Evolutionary conservation across 139 green algal species (phyloP).

Genomic region (Closterium sp.): DNA sequence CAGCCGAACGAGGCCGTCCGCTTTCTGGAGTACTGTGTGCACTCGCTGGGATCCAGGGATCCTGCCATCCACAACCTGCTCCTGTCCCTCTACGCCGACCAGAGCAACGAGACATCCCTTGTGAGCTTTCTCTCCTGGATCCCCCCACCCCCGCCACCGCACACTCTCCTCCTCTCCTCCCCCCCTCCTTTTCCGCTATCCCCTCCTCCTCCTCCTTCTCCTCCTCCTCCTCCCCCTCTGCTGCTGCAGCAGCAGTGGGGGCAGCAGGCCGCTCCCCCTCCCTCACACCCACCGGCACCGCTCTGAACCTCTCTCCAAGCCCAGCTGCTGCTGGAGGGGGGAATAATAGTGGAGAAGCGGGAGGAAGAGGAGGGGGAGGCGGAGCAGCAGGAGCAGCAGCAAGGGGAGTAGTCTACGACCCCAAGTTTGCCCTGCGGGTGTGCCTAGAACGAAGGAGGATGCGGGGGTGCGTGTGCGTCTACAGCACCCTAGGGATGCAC

Average conservation of each 20-base stretch:
- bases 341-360: neutral
- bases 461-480: conserved; percentile 73
- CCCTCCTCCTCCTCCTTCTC: conserved; percentile 25
- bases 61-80: conserved; percentile 67
- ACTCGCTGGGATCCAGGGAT: conserved; percentile 60
- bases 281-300: neutral
- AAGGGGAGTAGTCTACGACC: conserved; percentile 65
- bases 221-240: conserved; percentile 7
- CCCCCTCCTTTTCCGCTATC: conserved; percentile 14
- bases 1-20: conserved; percentile 53
- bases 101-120: neutral
- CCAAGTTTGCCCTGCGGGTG: conserved; percentile 79
- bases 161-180: conserved; percentile 19
- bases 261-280: neutral
- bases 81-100: conserved; percentile 70
- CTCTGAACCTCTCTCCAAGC: neutral
- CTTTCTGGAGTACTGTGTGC: conserved; percentile 77
- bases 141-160: neutral
- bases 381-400: neutral
- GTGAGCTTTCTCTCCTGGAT: neutral
- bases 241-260: neutral
- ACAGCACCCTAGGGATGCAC: conserved; percentile 72
- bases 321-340: neutral
- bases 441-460: conserved; percentile 50
- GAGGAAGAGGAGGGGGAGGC: conserved; percentile 32